Base-by-base conservation (phyloP, 352 stramenopile species). In the Phytophthora litchii region DNA sequence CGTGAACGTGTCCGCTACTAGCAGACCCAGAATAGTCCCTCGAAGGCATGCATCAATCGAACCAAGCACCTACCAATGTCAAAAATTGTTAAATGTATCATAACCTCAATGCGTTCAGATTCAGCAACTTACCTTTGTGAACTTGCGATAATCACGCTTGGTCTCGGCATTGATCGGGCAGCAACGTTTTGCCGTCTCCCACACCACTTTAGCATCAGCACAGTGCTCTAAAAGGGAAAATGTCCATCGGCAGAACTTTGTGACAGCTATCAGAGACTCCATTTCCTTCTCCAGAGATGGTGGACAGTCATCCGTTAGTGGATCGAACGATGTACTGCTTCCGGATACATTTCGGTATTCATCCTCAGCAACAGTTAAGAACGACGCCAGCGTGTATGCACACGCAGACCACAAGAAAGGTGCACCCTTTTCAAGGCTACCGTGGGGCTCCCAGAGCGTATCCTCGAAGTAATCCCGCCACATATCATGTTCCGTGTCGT, bases 391-490 rank as follows among this genome's bases (percentile, higher is more conserved):
- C 0, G 87, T 91, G 54, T 88, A 94, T 0, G 83, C 87, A 50
- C 85, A 93, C 10, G 87, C 74, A 9, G 87, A 92, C 87, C 87
- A 95, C 19, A 95, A 52, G 59, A 89, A 95, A 17, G 86, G 86
- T 9, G 84, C 86, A 2, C 84, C 84, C 60, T 94, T 95, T 62
- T 95, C 86, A 16, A 95, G 58, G 40, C 83, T 95, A 4, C 84
- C 86, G 38, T 95, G 86, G 7, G 86, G 86, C 14, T 95, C 86
- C 86, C 86, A 95, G 16, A 95, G 55, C 5, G 82, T 93, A 34
- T 94, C 83, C 59, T 95, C 86, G 42, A 92, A 95, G 58, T 95
- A 95, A 53, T 92, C 81, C 23, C 86, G 74, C 86, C 86, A 95
- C 36, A 89, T 58, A 57, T 94, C 82, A 37, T 94, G 85, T 23